These are phyloP conservation scores for Arthrobotrys musiformis DNA, from an alignment of 2,329 filamentous ascomycete genomes.

Conservation along the genomic window DNA sequence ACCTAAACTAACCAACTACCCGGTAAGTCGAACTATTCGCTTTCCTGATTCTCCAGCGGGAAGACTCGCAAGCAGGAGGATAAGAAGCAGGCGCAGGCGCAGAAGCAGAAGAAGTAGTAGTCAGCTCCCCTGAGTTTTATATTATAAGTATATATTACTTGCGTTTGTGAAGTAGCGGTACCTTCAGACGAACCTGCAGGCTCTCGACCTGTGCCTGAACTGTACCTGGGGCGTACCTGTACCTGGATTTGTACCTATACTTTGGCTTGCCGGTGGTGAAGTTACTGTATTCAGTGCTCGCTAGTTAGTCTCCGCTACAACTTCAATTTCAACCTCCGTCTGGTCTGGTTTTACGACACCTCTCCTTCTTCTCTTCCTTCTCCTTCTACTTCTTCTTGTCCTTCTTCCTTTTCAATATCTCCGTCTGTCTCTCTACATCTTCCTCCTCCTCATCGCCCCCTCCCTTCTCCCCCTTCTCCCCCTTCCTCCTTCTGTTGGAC, in stretches of 20 bases:
- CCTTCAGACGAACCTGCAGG: too few relatives aligned
- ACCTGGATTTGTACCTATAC: neutral
- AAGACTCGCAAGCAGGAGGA: neutral
- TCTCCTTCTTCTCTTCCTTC: constrained; percentile 12
- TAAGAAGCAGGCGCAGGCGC: neutral
- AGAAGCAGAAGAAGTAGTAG: neutral
- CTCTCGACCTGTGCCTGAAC: neutral
- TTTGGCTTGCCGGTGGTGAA: too few relatives aligned
- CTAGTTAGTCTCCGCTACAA: constrained; percentile 12
- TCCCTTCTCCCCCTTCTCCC: neutral
- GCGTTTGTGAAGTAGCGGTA: neutral
- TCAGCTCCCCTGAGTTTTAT: neutral
- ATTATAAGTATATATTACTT: too few relatives aligned
- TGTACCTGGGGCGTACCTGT: neutral
- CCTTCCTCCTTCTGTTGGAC: constrained; percentile 1
- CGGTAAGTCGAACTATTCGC: neutral
- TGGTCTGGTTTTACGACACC: constrained; percentile 26
- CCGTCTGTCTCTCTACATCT: constrained; percentile 1
- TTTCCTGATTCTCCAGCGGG: neutral
- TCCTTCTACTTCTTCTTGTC: neutral
- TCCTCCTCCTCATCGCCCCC: neutral
- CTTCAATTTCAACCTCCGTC: constrained; percentile 42
- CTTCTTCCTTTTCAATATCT: neutral
- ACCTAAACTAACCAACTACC: neutral
- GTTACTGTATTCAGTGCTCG: too few relatives aligned